phyloP scores from a whole-genome alignment of 345 rosid genomes.

The Eucalyptus pauciflora region DNA sequence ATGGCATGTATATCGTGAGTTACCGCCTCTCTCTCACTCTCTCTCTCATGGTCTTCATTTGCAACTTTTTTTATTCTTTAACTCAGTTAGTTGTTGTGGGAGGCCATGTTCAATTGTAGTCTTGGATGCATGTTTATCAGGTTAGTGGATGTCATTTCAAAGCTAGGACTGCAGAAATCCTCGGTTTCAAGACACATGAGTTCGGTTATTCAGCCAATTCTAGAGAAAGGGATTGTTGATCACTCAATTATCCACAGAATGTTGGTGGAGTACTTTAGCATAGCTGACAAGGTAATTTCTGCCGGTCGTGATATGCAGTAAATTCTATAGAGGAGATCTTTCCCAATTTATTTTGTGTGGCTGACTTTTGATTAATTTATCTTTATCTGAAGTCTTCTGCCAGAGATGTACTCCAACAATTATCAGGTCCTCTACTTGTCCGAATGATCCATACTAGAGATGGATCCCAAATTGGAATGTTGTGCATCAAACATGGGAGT shows the following conservation, averaged over 20 bases:
- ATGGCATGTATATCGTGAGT: not conserved
- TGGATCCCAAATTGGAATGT: conserved; percentile 78
- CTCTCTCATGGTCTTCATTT: not conserved
- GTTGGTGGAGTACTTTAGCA: conserved; percentile 63
- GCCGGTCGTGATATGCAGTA: not conserved
- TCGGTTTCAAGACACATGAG: conserved; percentile 74
- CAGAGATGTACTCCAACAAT: conserved; percentile 61
- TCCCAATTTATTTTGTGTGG: not conserved
- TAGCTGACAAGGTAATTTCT: conserved; percentile 68
- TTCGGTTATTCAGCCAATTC: conserved; percentile 71
- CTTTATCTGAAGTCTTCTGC: conserved; percentile 55
- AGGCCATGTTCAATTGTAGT: not conserved
- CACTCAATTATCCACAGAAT: conserved; percentile 77
- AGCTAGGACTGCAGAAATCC: conserved; percentile 54
- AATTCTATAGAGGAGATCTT: not conserved
- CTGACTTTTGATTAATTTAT: conserved; percentile 3
- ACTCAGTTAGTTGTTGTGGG: not conserved
- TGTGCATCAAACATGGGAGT: conserved; percentile 85
- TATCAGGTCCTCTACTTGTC: conserved; percentile 69
- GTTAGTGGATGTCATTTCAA: conserved; percentile 70
- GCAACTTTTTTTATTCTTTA: not conserved
- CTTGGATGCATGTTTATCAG: conserved; percentile 15
- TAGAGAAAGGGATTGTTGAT: conserved; percentile 91
- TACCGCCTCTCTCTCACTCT: not conserved
- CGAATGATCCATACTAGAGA: conserved; percentile 96